Evolutionary conservation across 2,329 filamentous ascomycete genomes (phyloP).

Genomic region (Alternaria sp.): DNA sequence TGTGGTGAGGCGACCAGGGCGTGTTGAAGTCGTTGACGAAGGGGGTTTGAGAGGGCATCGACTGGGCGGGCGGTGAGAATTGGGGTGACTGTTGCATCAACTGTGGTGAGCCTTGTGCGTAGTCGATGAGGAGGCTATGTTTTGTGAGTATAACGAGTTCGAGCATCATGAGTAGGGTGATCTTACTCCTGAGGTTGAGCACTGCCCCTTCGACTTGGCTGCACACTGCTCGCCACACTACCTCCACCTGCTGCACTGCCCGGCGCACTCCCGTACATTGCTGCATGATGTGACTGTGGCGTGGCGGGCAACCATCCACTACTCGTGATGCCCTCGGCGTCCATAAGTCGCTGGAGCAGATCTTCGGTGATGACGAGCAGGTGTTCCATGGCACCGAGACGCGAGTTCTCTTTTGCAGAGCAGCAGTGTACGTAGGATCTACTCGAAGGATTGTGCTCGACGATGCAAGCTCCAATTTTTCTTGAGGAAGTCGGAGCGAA

Average conservation of each 20-base stretch:
- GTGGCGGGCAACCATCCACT: constrained; percentile 45
- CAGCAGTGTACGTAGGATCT: constrained; percentile 45
- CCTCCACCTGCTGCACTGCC: constrained; percentile 22
- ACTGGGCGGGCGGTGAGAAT: neutral
- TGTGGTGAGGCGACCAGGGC: constrained; percentile 26
- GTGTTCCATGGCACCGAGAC: constrained; percentile 41
- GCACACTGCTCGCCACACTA: constrained; percentile 26
- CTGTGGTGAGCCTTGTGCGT: constrained; percentile 6
- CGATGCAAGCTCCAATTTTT: constrained; percentile 44
- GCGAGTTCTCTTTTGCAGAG: constrained; percentile 40
- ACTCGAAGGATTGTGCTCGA: constrained; percentile 45
- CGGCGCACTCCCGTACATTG: constrained; percentile 25
- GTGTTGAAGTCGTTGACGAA: constrained; percentile 28
- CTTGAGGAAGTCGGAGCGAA: constrained; percentile 42
- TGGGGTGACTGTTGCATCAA: constrained; percentile 4
- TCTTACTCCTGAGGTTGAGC: constrained; percentile 35
- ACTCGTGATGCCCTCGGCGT: constrained; percentile 42
- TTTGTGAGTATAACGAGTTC: neutral
- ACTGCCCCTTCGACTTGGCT: constrained; percentile 34
- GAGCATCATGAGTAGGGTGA: neutral
- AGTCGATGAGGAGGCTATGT: constrained; percentile 8
- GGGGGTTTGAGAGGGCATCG: neutral
- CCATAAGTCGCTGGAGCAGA: constrained; percentile 39
- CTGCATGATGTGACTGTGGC: constrained; percentile 42
- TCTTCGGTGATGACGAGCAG: constrained; percentile 47